Evolutionary conservation across 2,329 filamentous ascomycete genomes (phyloP), one percentile per base, ranked within the genome.

Genomic region (Monosporascus cannonballus): DNA sequence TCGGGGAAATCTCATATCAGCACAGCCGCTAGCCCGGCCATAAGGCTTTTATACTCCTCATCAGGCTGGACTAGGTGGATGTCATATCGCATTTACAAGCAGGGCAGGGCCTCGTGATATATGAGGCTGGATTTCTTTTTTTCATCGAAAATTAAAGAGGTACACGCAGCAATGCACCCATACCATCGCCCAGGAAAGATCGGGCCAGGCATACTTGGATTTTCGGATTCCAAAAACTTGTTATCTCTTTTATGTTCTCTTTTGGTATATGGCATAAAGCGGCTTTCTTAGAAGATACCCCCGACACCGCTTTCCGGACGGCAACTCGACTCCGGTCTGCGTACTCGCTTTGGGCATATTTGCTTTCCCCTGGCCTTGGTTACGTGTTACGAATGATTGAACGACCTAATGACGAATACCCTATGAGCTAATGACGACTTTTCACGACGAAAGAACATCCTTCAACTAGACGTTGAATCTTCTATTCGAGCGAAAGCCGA

Each of bases 131-230:
- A 56, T 71, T 72, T 71, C 71, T 67, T 52, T 57, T 53, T 56
- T 57, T 52, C 60, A 59, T 52, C 52, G 61, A 60, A 68, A 77
- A 73, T 76, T 30, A 70, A 80, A 81, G 77, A 82, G 73, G 74
- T 79, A 77, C 66, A 78, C 74, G 80, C 80, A 84, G 80, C 80
- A 81, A 84, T 84, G 80, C 80, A 80, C 73, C 70, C 70, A 59
- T 54, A 69, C 62, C 65, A 64, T 58, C 65, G 69, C 71, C 75
- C 73, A 75, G 74, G 71, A 63, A 60, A 71, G 71, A 66, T 71
- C 74, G 74, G 77, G 74, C 75, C 73, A 73, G 71, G 67, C 65
- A 65, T 64, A 60, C 59, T 68, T 24, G 42, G 42, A 45, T 45
- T 65, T 69, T 73, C 71, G 69, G 70, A 70, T 69, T 63, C 63